phyloP scores from a whole-genome alignment of 225 moss, liverwort and hornwort genomes.

The Asterella californica region DNA sequence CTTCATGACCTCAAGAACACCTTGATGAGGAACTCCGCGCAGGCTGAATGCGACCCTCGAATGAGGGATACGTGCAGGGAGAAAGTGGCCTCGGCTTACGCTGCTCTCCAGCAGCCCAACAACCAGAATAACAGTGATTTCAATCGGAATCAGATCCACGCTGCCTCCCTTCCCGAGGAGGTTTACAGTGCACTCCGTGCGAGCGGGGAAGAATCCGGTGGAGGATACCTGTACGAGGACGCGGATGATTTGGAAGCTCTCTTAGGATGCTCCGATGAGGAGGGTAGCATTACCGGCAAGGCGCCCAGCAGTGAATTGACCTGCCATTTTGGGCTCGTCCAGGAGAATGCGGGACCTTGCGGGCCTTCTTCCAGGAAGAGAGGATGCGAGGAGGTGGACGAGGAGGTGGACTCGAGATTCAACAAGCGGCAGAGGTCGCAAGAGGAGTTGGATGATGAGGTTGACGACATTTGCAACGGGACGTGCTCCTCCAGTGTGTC shows the following conservation, averaged over 20 bases:
- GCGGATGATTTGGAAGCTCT: slow-evolving; percentile 23
- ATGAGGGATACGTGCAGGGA: not conserved
- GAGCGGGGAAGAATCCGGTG: slow-evolving; percentile 23
- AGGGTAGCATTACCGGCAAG: slow-evolving; percentile 14
- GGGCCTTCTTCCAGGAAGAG: slow-evolving; percentile 19
- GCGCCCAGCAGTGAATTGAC: slow-evolving; percentile 17
- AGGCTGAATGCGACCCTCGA: not conserved
- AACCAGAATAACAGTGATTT: not conserved
- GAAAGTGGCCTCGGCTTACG: slow-evolving; percentile 12
- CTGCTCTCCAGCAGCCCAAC: not conserved
- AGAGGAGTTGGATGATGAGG: slow-evolving; percentile 5
- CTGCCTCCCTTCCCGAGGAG: not conserved
- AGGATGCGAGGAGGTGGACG: slow-evolving; percentile 24
- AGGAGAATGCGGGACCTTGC: not conserved
- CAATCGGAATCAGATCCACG: not conserved
- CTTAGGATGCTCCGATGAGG: slow-evolving; percentile 18
- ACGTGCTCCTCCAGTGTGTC: slow-evolving; percentile 11
- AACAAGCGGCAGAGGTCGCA: slow-evolving; percentile 28
- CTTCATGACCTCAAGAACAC: not conserved
- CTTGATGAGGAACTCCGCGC: not conserved
- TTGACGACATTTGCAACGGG: not conserved
- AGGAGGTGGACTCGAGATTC: slow-evolving; percentile 26
- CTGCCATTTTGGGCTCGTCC: slow-evolving; percentile 3
- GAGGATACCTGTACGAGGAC: slow-evolving; percentile 12
- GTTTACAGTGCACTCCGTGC: not conserved